Percentiles rank a stretch among this genome's conserved stretches.
phyloP scores from a whole-genome alignment of 225 moss, liverwort and hornwort species.

The Pseudisothecium myosuroides region DNA sequence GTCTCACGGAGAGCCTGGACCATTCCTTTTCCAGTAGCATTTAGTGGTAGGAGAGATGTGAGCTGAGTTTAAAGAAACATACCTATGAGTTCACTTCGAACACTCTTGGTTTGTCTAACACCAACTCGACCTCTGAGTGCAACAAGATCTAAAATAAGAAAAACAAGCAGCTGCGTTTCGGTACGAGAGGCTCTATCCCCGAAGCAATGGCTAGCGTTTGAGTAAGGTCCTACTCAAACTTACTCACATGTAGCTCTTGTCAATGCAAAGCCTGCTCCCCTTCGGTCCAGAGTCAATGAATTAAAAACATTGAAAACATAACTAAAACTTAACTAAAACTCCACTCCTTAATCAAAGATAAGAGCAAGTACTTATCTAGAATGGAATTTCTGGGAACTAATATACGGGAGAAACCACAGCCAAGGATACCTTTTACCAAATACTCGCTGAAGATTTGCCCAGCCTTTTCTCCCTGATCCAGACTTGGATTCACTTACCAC shows the following conservation, averaged over 20 bases:
- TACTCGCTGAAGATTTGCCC: slow-evolving; percentile 61
- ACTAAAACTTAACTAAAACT: background rate
- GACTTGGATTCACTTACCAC: background rate
- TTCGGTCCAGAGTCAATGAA: background rate
- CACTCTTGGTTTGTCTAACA: background rate
- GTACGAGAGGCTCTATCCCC: background rate
- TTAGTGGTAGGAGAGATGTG: background rate
- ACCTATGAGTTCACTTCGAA: background rate
- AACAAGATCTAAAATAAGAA: background rate
- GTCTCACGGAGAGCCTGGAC: background rate
- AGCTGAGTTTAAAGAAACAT: background rate
- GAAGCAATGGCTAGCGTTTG: background rate
- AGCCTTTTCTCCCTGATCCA: slow-evolving; percentile 30
- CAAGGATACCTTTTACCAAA: slow-evolving; percentile 52
- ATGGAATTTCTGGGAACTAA: slow-evolving; percentile 37
- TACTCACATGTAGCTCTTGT: background rate
- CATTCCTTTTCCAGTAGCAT: background rate
- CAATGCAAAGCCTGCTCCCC: background rate
- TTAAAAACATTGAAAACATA: background rate
- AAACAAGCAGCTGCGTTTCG: background rate
- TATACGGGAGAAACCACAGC: slow-evolving; percentile 26
- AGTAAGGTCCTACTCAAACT: background rate
- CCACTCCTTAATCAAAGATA: background rate
- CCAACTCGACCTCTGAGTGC: background rate
- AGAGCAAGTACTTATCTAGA: slow-evolving; percentile 10